Evolutionary conservation across 2,329 filamentous ascomycete species (phyloP).

Genomic region (Cadophora gregata): DNA sequence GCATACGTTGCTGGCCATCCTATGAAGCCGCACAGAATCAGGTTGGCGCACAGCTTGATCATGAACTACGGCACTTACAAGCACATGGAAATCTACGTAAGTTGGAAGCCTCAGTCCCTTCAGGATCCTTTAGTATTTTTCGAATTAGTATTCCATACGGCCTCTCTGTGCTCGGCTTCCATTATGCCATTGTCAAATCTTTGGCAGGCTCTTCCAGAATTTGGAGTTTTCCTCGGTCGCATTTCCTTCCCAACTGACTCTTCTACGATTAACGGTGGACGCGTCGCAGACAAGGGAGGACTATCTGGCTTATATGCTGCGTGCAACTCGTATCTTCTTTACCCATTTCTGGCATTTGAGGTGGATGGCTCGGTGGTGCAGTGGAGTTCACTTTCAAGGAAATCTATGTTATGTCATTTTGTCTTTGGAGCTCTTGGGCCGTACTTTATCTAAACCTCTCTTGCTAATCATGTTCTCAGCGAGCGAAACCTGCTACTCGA

Average conservation of each 20-base stretch:
- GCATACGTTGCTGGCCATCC: slow-evolving; percentile 96
- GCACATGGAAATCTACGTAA: slow-evolving; percentile 94
- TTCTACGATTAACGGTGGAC: background rate
- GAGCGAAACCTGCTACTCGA: slow-evolving; percentile 83
- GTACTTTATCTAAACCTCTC: background rate
- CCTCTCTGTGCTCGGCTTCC: background rate
- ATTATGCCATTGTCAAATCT: background rate
- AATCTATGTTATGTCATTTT: background rate
- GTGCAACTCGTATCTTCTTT: background rate
- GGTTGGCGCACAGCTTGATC: slow-evolving; percentile 92
- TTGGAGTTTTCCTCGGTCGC: background rate
- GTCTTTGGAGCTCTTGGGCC: background rate
- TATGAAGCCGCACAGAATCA: slow-evolving; percentile 98
- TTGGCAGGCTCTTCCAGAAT: no score
- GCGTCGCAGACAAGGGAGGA: background rate
- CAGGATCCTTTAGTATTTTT: background rate
- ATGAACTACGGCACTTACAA: slow-evolving; percentile 76
- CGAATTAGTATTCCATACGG: background rate
- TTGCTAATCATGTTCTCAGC: slow-evolving; percentile 52
- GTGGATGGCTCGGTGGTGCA: background rate
- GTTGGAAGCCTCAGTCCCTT: slow-evolving; percentile 45
- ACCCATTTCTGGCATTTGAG: background rate
- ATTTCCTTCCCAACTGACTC: background rate
- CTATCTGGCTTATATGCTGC: background rate
- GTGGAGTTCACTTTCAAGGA: slow-evolving; percentile 1